Conservation (phyloP, 2,329 filamentous ascomycete genomes). For the Bipolaris sorokiniana region DNA sequence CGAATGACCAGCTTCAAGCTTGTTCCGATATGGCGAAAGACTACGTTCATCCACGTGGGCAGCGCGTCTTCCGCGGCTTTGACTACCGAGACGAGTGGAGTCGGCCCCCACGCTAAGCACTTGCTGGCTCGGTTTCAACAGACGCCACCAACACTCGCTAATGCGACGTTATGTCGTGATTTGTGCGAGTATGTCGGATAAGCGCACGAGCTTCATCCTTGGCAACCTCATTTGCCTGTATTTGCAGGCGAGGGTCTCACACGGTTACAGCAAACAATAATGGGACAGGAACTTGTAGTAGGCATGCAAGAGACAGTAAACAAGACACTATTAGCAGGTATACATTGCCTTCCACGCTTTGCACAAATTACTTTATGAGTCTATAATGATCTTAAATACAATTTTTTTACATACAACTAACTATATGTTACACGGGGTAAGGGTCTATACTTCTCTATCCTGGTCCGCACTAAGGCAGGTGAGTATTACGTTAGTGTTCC, state of each 20-base stretch:
- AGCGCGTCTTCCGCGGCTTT: neutral
- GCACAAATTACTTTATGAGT: neutral
- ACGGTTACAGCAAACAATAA: neutral
- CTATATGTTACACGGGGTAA: no score
- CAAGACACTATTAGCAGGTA: neutral
- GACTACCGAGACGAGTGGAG: neutral
- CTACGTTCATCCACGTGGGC: neutral
- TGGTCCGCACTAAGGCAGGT: no score
- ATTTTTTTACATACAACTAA: neutral
- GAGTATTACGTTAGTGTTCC: no score
- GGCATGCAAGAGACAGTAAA: neutral
- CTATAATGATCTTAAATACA: neutral
- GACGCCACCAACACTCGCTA: conserved; percentile 1
- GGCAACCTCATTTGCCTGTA: neutral
- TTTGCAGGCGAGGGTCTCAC: neutral
- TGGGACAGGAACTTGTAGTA: neutral
- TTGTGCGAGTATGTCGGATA: neutral
- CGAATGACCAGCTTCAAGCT: neutral
- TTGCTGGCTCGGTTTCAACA: neutral
- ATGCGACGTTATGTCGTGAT: neutral
- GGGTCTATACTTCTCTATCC: no score
- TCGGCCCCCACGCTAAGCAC: neutral
- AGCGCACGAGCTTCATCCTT: neutral
- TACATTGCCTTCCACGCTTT: neutral
- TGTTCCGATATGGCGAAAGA: neutral